Evolutionary conservation across 805 yeast genomes (phyloP), one percentile per base, ranked within the genome.

Genomic region (Sporopachydermia quercuum): DNA sequence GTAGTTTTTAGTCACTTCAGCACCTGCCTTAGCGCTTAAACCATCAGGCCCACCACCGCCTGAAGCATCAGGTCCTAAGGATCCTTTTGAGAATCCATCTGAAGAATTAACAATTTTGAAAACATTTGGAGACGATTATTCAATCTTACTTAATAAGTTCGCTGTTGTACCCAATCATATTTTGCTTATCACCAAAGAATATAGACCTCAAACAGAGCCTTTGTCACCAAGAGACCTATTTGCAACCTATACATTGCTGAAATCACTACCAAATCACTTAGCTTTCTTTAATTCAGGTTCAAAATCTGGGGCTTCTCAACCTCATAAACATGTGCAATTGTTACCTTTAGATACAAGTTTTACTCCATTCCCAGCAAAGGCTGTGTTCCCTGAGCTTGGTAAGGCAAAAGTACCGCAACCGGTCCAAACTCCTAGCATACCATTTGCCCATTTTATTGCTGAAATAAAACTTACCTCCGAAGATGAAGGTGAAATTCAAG

Each of bases 271-370:
- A 43, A 3, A 56, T 58, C 41, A 56, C 66, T 65, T 87, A 54
- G 86, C 86, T 0, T 89, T 89, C 57, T 89, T 74, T 68, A 89
- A 89, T 57, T 76, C 84, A 52, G 98, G 98, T 4, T 74, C 76
- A 15, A 68, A 74, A 48, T 75, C 93, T 45, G 98, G 97, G 1
- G 94, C 95, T n/a, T 85, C 96, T 0, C 91, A 86, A 52, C 78
- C 82, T 37, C 98, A 89, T 61, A 85, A 83, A 54, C 98, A 89
- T 59, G 58, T 91, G 45, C 98, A 91, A 59, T 76, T 87, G 58
- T 63, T 89, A 69, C 66, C 74, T 36, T 62, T 82, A 36, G 38
- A 19, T 30, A 15, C 18, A 18, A 60, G 65, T 16, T 77, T 75
- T 53, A 57, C 56, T 1, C 70, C 81, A 4, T 75, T 70, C 53